Evolutionary conservation across 2,329 filamentous ascomycete genomes (phyloP).

Genomic region (Alternaria incomplexa): DNA sequence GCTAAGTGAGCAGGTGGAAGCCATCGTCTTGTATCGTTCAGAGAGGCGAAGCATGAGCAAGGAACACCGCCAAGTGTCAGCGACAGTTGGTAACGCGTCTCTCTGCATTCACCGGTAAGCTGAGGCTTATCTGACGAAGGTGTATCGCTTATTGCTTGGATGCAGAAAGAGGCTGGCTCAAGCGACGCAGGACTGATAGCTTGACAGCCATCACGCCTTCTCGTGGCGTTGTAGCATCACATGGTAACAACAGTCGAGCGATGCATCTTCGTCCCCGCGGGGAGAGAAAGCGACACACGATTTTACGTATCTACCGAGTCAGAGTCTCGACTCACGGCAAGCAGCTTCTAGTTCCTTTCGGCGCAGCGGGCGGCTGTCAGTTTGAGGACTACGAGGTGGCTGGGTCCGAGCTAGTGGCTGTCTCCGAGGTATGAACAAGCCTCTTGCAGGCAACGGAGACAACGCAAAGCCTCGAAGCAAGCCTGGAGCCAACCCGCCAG

Average conservation of each 20-base stretch:
- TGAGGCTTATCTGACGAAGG: slow-evolving; percentile 17
- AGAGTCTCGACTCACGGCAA: slow-evolving; percentile 4
- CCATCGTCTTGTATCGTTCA: not conserved
- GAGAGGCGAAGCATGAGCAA: slow-evolving; percentile 1
- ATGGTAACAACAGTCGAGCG: not conserved
- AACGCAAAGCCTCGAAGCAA: slow-evolving; percentile 17
- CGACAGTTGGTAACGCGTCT: slow-evolving; percentile 16
- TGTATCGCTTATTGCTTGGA: slow-evolving; percentile 6
- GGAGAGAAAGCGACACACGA: slow-evolving; percentile 6
- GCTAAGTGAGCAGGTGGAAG: not conserved
- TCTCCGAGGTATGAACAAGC: slow-evolving; percentile 32
- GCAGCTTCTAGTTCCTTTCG: not conserved
- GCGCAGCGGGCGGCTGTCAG: not conserved
- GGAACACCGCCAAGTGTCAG: slow-evolving; percentile 14
- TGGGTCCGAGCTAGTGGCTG: slow-evolving; percentile 8
- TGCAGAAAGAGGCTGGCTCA: slow-evolving; percentile 9
- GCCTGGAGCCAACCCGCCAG: slow-evolving; percentile 27
- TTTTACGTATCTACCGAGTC: slow-evolving; percentile 12
- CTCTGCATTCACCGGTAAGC: slow-evolving; percentile 5
- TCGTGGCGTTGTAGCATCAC: slow-evolving; percentile 18
- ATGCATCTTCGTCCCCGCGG: not conserved
- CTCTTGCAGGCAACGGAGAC: slow-evolving; percentile 27
- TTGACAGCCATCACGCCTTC: slow-evolving; percentile 15
- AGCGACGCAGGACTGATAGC: slow-evolving; percentile 9
- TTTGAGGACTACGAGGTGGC: not conserved